Conservation (phyloP, 441 rosid genomes). For the Gossypium gossypioides region DNA sequence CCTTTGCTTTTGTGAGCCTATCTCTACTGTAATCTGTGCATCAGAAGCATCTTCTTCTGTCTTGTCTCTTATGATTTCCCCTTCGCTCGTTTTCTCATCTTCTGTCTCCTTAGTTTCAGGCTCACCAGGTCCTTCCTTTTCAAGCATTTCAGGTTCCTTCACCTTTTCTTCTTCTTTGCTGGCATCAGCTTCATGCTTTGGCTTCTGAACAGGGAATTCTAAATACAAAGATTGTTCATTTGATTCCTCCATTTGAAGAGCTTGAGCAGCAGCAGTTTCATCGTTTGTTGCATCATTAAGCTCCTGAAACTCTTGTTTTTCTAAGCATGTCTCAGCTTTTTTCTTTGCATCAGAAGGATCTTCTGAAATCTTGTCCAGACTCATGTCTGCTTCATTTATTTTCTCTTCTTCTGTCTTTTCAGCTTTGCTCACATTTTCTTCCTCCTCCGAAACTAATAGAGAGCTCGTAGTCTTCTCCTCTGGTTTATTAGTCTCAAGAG, state of each 20-base stretch:
- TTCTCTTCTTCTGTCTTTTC: conserved; percentile 9
- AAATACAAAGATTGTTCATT: conserved; percentile 18
- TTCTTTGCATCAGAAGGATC: conserved; percentile 9
- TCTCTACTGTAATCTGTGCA: conserved; percentile 1
- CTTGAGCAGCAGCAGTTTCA: conserved; percentile 15
- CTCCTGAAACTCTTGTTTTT: not conserved
- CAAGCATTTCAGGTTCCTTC: conserved; percentile 9
- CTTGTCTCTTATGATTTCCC: conserved; percentile 2
- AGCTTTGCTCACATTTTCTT: not conserved
- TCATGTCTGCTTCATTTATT: not conserved
- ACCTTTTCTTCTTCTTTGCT: conserved; percentile 15
- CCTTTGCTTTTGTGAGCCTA: conserved; percentile 8
- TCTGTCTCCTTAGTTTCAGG: not conserved
- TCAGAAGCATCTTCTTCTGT: not conserved
- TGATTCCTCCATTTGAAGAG: conserved; percentile 19
- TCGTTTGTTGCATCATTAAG: conserved; percentile 3
- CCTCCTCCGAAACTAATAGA: not conserved
- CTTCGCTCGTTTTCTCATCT: not conserved
- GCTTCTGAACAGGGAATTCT: conserved; percentile 22
- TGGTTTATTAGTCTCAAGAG: conserved; percentile 15
- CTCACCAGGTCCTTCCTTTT: conserved; percentile 19
- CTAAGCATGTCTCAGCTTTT: conserved; percentile 3
- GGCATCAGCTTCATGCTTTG: conserved; percentile 16
- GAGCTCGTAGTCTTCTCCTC: conserved; percentile 11
- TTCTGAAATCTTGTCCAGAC: not conserved